These are phyloP conservation scores for Erysimum cheiranthoides DNA, from an alignment of 345 rosid genomes.

Conservation along the genomic window DNA sequence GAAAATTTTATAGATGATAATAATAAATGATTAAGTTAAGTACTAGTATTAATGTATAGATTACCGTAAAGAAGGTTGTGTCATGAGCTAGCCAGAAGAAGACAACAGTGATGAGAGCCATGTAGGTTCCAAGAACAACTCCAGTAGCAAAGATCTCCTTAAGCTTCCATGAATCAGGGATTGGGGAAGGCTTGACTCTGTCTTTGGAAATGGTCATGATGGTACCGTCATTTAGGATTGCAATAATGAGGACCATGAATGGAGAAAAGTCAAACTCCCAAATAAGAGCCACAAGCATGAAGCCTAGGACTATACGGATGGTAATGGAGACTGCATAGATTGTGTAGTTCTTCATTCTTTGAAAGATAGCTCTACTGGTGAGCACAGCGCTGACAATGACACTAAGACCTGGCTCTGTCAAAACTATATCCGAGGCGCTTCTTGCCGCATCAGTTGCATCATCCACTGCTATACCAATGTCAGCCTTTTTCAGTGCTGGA, in stretches of 20 bases:
- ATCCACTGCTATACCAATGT: slow-evolving; percentile 92
- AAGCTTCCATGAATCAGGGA: slow-evolving; percentile 91
- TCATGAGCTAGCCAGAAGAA: slow-evolving; percentile 73
- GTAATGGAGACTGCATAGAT: slow-evolving; percentile 90
- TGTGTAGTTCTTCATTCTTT: slow-evolving; percentile 96
- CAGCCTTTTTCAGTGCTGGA: slow-evolving; percentile 90
- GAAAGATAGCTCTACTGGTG: slow-evolving; percentile 93
- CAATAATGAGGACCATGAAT: slow-evolving; percentile 84
- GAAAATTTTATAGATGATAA: not conserved
- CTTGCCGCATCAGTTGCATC: slow-evolving; percentile 98
- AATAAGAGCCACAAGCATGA: slow-evolving; percentile 66
- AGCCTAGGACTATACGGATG: slow-evolving; percentile 88
- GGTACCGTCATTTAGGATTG: slow-evolving; percentile 84
- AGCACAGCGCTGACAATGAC: slow-evolving; percentile 89
- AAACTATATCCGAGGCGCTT: slow-evolving; percentile 85
- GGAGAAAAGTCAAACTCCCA: slow-evolving; percentile 91
- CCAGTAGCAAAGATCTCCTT: slow-evolving; percentile 92
- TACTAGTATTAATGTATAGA: not conserved
- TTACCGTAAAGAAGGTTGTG: slow-evolving; percentile 72
- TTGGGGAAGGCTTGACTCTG: slow-evolving; percentile 87
- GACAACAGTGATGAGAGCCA: slow-evolving; percentile 70
- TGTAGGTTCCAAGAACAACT: slow-evolving; percentile 73
- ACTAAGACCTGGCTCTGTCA: slow-evolving; percentile 94
- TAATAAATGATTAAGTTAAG: not conserved
- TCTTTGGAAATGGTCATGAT: slow-evolving; percentile 96